phyloP scores from a whole-genome alignment of 257 asterid species.

The Pogostemon cablin region DNA sequence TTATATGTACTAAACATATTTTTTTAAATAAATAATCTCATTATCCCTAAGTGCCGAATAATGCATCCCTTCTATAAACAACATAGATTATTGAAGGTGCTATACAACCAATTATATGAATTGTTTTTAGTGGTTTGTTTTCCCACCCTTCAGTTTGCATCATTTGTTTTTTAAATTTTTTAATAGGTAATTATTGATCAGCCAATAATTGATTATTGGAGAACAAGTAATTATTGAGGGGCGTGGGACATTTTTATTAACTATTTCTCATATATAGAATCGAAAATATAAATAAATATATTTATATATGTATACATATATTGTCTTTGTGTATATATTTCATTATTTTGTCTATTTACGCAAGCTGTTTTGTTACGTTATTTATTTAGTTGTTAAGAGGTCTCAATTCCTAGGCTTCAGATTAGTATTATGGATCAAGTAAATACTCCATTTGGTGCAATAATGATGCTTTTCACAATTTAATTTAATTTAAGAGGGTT shows the following conservation, averaged over 20 bases:
- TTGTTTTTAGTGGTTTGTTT: constrained; percentile 30
- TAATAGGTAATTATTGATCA: constrained; percentile 21
- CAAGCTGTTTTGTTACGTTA: background rate
- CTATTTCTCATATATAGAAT: background rate
- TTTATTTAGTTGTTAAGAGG: background rate
- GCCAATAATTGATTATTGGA: constrained; percentile 43
- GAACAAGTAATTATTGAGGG: constrained; percentile 33
- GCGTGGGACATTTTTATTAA: background rate
- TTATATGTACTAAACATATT: background rate
- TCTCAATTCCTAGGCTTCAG: background rate
- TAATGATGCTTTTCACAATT: background rate
- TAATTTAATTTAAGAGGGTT: background rate
- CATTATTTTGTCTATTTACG: background rate
- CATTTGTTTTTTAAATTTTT: background rate
- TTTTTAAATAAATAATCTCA: background rate
- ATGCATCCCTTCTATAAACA: constrained; percentile 22
- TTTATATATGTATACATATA: background rate
- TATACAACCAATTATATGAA: constrained; percentile 40
- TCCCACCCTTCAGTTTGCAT: background rate
- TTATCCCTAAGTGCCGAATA: background rate
- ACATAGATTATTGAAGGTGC: constrained; percentile 28
- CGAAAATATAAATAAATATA: background rate
- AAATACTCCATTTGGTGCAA: background rate
- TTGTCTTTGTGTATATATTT: background rate
- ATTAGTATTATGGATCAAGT: background rate